Evolutionary conservation across 179 eudicot species (phyloP).

Genomic region (Patellifolia procumbens): DNA sequence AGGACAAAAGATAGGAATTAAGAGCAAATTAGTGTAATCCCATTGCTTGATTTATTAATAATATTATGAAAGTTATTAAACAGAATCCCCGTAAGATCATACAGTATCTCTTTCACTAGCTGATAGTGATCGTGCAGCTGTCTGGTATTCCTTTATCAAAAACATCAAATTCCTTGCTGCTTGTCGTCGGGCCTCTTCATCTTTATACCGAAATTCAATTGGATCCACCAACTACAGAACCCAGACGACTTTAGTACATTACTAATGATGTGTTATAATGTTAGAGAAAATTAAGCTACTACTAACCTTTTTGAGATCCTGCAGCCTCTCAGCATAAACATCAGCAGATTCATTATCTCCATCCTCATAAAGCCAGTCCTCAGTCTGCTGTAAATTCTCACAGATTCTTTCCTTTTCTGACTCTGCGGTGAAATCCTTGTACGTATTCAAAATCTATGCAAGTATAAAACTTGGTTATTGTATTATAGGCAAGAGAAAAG

Average conservation of each 20-base stretch:
- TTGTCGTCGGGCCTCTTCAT: constrained; percentile 67
- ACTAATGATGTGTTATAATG: background rate
- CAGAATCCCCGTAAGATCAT: constrained; percentile 32
- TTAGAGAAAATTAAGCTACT: background rate
- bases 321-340: constrained; percentile 60
- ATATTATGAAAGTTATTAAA: background rate
- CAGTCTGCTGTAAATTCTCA: constrained; percentile 66
- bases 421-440: constrained; percentile 66
- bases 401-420: constrained; percentile 69
- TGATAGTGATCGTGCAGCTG: constrained; percentile 51
- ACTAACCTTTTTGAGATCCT: constrained; percentile 66
- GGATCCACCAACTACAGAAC: constrained; percentile 69
- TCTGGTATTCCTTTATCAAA: constrained; percentile 43
- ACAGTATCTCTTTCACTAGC: constrained; percentile 61
- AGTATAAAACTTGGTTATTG: constrained; percentile 20
- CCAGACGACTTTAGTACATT: constrained; percentile 13
- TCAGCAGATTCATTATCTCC: constrained; percentile 84
- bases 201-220: constrained; percentile 69
- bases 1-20: background rate
- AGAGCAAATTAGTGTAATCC: background rate
- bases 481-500: background rate
- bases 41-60: background rate
- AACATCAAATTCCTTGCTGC: constrained; percentile 49
- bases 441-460: constrained; percentile 62
- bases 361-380: constrained; percentile 97